These are phyloP conservation scores for Phytophthora quininea DNA, from an alignment of 352 stramenopile genomes.

Conservation along the genomic window DNA sequence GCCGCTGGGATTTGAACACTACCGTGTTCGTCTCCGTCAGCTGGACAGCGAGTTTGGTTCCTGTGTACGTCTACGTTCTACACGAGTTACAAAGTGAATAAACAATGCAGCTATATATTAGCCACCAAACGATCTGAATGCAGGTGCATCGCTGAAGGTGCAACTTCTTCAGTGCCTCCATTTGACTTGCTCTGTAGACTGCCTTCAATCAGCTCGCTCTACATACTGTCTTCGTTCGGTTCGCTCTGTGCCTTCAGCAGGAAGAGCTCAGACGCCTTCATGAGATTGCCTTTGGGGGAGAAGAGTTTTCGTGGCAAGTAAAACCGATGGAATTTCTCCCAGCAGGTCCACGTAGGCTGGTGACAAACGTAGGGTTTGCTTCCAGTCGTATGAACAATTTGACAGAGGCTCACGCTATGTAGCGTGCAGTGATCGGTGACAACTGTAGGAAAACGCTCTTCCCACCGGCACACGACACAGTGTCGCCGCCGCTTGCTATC, in stretches of 20 bases:
- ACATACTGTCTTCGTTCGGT: no score
- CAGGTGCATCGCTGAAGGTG: no score
- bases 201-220: no score
- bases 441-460: background rate
- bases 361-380: background rate
- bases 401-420: background rate
- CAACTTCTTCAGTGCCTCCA: no score
- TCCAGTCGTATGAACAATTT: background rate
- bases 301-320: slow-evolving; percentile 6
- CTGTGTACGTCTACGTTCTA: background rate
- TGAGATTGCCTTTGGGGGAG: slow-evolving; percentile 6
- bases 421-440: slow-evolving; percentile 9
- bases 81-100: background rate
- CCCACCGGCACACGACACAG: background rate
- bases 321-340: slow-evolving; percentile 13
- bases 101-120: background rate
- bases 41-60: background rate
- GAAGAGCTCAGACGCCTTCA: slow-evolving; percentile 12
- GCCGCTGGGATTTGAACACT: background rate
- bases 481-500: background rate
- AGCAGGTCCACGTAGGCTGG: slow-evolving; percentile 5
- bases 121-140: no score
- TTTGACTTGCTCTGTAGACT: no score
- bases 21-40: background rate
- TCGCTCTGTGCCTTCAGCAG: no score